Percentiles rank a stretch among this genome's conserved stretches.
Conservation (phyloP, 345 rosid species). For the Cardamine occulta region DNA sequence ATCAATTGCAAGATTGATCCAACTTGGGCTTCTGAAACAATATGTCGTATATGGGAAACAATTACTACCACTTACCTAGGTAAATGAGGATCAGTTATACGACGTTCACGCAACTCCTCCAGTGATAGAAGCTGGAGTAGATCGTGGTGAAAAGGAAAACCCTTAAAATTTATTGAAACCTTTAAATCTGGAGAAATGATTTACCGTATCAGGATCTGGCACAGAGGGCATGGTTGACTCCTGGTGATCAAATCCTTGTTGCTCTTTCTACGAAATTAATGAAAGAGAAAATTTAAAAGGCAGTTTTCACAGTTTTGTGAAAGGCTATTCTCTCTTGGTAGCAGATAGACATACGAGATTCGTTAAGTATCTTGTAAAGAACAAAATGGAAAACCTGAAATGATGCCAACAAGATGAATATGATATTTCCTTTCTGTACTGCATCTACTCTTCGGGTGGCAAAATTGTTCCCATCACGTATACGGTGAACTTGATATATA, state of each 20-base stretch:
- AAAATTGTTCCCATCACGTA: slow-evolving; percentile 93
- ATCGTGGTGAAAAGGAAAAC: slow-evolving; percentile 26
- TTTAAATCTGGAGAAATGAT: slow-evolving; percentile 20
- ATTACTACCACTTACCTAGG: slow-evolving; percentile 63
- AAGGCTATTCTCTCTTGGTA: slow-evolving; percentile 19
- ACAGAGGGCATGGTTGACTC: slow-evolving; percentile 66
- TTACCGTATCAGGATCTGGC: slow-evolving; percentile 82
- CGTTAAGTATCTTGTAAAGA: slow-evolving; percentile 1
- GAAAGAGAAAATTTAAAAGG: slow-evolving; percentile 1
- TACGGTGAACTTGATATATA: slow-evolving; percentile 71
- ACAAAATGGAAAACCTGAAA: slow-evolving; percentile 66
- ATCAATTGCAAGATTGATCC: slow-evolving; percentile 19
- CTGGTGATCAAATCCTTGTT: slow-evolving; percentile 80
- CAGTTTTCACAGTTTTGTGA: background rate
- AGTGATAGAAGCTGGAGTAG: slow-evolving; percentile 77
- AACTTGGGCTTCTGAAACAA: slow-evolving; percentile 21
- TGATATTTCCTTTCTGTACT: slow-evolving; percentile 77
- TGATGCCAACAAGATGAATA: slow-evolving; percentile 85
- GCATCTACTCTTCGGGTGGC: slow-evolving; percentile 95
- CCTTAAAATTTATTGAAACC: slow-evolving; percentile 2
- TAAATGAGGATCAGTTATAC: slow-evolving; percentile 81
- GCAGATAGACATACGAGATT: background rate
- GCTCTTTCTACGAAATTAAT: slow-evolving; percentile 61
- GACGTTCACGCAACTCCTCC: slow-evolving; percentile 83
- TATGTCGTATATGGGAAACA: slow-evolving; percentile 1